Base-by-base conservation (phyloP, 257 asterid species). In the Forsythia suspensa region DNA sequence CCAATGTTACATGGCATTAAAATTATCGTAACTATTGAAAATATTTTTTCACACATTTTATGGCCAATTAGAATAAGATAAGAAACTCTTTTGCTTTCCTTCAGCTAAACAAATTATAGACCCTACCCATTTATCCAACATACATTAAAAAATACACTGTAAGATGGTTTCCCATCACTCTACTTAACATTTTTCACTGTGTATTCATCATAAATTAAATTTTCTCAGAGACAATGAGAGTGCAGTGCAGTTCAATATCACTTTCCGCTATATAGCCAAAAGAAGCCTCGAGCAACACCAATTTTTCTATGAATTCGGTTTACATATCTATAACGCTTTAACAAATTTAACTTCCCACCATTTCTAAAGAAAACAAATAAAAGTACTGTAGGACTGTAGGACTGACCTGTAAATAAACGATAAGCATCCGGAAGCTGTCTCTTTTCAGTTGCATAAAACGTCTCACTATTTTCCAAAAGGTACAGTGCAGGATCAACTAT, bases 401-500 rank as follows among this genome's bases (percentile, higher is more conserved):
- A 65, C 88, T 78, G 41, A 89, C 99, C 99, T 81, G 91, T 84
- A 85, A 91, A 95, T 68, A 95, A 79, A 13, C 88, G 92, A 80
- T 85, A 95, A 16, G 99, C 91, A 80, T 91, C 97, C 0, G 99
- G 99, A 67, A 91, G 94, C 16, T 82, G 83, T 85, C 98, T 88
- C 77, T 90, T 91, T 76, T 95, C 93, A 84, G 98, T 93, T 75
- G 98, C 97, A 71, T 80, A 91, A 83, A 90, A 93, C 77, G 85
- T 83, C 75, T 92, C 96, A n/a, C 80, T 86, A 79, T 90, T 85
- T 74, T 88, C 99, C 6, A 76, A 74, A 71, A 88, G 91, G 87
- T 82, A 92, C 76, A 94, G 90, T 70, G 95, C 96, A 24, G 97
- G 94, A 87, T 96, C 99, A 76, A 93, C 96, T 52, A 96, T 84